phyloP scores from a whole-genome alignment of 2,329 filamentous ascomycete genomes.

The Raffaelea arxii region DNA sequence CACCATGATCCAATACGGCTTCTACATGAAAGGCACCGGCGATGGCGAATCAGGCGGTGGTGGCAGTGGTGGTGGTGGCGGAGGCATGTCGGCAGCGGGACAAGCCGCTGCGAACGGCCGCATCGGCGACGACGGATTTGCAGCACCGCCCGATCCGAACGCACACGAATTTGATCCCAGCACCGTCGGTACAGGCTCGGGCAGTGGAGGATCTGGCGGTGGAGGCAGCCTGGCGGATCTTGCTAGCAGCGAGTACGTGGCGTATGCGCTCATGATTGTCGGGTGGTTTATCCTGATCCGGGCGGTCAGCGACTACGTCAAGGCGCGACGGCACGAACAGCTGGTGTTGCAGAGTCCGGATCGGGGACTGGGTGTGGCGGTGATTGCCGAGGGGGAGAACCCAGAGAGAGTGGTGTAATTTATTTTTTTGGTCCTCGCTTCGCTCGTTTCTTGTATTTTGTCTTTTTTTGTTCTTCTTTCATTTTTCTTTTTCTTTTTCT shows the following conservation, averaged over 20 bases:
- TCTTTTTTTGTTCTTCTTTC: not conserved
- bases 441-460: not conserved
- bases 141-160: conserved; percentile 76
- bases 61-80: conserved; percentile 34
- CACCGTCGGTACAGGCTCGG: conserved; percentile 39
- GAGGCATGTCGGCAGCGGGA: conserved; percentile 24
- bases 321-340: conserved; percentile 82
- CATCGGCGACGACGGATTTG: conserved; percentile 45
- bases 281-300: conserved; percentile 97
- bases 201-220: conserved; percentile 24
- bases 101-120: conserved; percentile 26
- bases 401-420: conserved; percentile 68
- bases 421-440: not conserved
- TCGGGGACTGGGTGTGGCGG: conserved; percentile 69
- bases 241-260: conserved; percentile 73
- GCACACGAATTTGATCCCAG: conserved; percentile 77
- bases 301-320: conserved; percentile 83
- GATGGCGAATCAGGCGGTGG: conserved; percentile 25
- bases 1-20: conserved; percentile 92
- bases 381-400: conserved; percentile 78
- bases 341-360: conserved; percentile 89
- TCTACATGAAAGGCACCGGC: conserved; percentile 71
- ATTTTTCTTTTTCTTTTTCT: not conserved
- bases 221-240: conserved; percentile 44
- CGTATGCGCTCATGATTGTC: conserved; percentile 89